Percentiles rank a stretch among this genome's conserved stretches.
Conservation (phyloP, 129 eudicot species). For the Pseudognaphalium luteoalbum region DNA sequence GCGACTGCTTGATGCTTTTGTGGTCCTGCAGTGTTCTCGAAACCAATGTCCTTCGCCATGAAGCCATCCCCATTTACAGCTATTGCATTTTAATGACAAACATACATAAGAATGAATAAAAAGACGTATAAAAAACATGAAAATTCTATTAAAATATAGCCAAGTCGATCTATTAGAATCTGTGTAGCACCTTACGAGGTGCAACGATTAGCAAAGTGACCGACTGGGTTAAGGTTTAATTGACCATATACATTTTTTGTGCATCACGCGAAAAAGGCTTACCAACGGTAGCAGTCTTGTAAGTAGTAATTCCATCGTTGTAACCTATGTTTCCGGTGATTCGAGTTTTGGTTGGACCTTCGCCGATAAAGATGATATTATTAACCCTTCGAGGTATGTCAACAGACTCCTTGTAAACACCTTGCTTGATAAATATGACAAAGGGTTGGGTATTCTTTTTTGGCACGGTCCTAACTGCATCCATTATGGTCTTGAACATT, state of each 20-base stretch:
- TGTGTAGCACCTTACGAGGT: too few species aligned
- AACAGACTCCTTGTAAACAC: slow-evolving; percentile 59
- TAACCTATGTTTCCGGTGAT: slow-evolving; percentile 53
- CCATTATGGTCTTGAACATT: slow-evolving; percentile 42
- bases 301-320: slow-evolving; percentile 48
- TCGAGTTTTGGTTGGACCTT: slow-evolving; percentile 58
- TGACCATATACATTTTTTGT: neutral
- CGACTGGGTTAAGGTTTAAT: neutral
- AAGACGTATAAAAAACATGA: neutral
- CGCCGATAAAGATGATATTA: slow-evolving; percentile 56
- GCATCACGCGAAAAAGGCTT: slow-evolving; percentile 15
- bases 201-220: too few species aligned
- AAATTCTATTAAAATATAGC: neutral
- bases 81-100: neutral
- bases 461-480: slow-evolving; percentile 47
- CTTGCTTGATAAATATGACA: slow-evolving; percentile 56
- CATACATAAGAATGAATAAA: neutral
- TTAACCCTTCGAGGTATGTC: slow-evolving; percentile 24
- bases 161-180: too few species aligned
- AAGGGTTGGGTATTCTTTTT: slow-evolving; percentile 23
- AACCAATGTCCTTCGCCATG: slow-evolving; percentile 29
- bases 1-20: slow-evolving; percentile 30
- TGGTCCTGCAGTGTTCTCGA: slow-evolving; percentile 27
- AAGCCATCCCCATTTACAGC: slow-evolving; percentile 1
- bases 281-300: slow-evolving; percentile 67